A percentile compares a stretch with the other conserved stretches of the same genome.
Evolutionary conservation across 108 stramenopile genomes (phyloP).

Genomic region (Skeletonema costatum): DNA sequence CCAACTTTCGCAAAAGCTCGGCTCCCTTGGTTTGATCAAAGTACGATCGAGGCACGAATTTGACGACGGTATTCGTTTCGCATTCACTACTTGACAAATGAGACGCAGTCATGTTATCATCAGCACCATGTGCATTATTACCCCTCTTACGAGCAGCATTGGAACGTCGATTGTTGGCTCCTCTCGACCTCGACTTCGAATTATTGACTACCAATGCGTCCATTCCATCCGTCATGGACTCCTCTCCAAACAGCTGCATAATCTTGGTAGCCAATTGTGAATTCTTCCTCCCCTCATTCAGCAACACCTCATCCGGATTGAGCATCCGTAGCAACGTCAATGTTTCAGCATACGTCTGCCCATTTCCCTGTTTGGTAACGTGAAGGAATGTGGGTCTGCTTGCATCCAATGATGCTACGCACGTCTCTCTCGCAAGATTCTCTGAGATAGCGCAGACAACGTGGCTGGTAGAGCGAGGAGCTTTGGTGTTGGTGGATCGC

Average conservation of each 20-base stretch:
- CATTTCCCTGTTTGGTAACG: conserved; percentile 86
- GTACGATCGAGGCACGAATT: conserved; percentile 82
- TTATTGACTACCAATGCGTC: neutral
- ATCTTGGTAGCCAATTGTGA: conserved; percentile 76
- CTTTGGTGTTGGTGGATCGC: neutral
- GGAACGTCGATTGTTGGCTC: neutral
- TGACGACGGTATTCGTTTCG: conserved; percentile 64
- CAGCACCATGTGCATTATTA: neutral
- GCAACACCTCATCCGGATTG: conserved; percentile 76
- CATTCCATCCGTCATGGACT: conserved; percentile 5
- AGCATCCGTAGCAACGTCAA: conserved; percentile 72
- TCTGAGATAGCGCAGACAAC: conserved; percentile 81
- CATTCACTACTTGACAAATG: conserved; percentile 2
- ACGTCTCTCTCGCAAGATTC: conserved; percentile 88
- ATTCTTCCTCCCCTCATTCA: conserved; percentile 86
- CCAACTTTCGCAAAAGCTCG: conserved; percentile 67
- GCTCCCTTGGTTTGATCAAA: conserved; percentile 92
- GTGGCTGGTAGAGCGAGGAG: conserved; percentile 37
- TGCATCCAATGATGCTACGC: conserved; percentile 81
- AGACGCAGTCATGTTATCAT: conserved; percentile 15
- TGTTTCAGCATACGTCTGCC: conserved; percentile 86
- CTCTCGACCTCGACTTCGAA: neutral
- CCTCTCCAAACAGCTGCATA: conserved; percentile 43
- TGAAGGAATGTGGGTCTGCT: conserved; percentile 65
- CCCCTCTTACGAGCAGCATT: neutral